Conservation (phyloP, 1,284 basidiomycete species). For the Ganoderma boninense region DNA sequence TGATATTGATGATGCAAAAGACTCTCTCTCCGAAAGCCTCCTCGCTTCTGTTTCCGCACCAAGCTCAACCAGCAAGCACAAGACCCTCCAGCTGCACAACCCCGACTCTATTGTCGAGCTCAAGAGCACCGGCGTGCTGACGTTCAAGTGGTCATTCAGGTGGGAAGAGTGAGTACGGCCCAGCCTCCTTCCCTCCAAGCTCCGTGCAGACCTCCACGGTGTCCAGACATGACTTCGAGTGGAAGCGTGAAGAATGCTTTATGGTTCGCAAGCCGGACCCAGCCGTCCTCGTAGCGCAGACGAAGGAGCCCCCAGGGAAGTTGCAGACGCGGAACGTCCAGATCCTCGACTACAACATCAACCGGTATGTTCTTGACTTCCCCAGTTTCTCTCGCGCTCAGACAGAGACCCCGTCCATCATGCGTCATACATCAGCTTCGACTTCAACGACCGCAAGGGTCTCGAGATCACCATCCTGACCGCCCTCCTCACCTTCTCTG, state of each 20-base stretch:
- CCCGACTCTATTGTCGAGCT: conserved; percentile 75
- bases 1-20: conserved; percentile 44
- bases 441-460: conserved; percentile 83
- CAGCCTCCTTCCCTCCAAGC: neutral
- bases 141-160: conserved; percentile 80
- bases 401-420: neutral
- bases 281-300: conserved; percentile 81
- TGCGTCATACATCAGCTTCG: conserved; percentile 60
- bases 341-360: conserved; percentile 82
- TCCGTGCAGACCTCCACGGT: neutral
- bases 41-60: conserved; percentile 72
- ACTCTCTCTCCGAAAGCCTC: conserved; percentile 71
- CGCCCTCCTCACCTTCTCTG: conserved; percentile 79
- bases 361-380: conserved; percentile 20
- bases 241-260: conserved; percentile 83
- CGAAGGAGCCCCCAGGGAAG: conserved; percentile 75
- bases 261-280: conserved; percentile 87
- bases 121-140: conserved; percentile 75
- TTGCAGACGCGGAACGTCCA: conserved; percentile 76
- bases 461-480: conserved; percentile 84
- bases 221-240: conserved; percentile 81
- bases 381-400: neutral
- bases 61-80: conserved; percentile 70
- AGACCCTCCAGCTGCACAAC: conserved; percentile 79
- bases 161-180: conserved; percentile 76